Evolutionary conservation across 306 rosid species (phyloP), one percentile per base, ranked within the genome.

Genomic region (Cicer arietinum): DNA sequence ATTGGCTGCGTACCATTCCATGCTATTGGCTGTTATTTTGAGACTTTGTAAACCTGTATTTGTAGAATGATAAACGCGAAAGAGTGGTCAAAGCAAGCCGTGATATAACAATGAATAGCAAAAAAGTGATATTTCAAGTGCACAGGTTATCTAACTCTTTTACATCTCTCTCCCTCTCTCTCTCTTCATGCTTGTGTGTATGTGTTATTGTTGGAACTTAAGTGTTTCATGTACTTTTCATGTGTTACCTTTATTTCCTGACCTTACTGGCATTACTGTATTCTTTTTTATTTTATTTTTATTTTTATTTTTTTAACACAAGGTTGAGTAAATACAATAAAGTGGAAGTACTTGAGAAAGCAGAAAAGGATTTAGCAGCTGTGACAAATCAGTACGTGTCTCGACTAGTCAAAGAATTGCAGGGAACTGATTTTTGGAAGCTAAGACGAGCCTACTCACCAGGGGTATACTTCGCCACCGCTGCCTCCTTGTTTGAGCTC

Each of bases 351-450:
- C 82, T 94, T 78, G 90, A 85, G 79, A 90, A 91, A 83, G 98
- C 98, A 53, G 95, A 91, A 64, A 94, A 88, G 85, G 98, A 94
- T 79, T 88, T 94, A 57, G 88, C 81, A 37, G 87, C 86, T 40
- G 98, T 94, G 75, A 81, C 87, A 68, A 63, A 84, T 80, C 92
- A 85, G 61, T 79, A 84, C 25, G 56, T 94, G 22, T 80, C 92
- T 47, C 83, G 84, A 74, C 85, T 91, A 52, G 90, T 90, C 73
- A 86, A 75, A 70, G 98, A 94, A 83, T 82, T 94, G 74, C 87
- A 86, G 75, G 98, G 98, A 68, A 87, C 90, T 67, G 98, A 94
- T 79, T 94, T 94, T 84, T 94, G 98, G 98, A 94, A 94, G 90
- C 92, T 94, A 50, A 84, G 98, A 81, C 89, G 95, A 69, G 96